These are phyloP conservation scores for Trichosporon inkin DNA, from an alignment of 1,284 basidiomycete species.

Conservation along the genomic window DNA sequence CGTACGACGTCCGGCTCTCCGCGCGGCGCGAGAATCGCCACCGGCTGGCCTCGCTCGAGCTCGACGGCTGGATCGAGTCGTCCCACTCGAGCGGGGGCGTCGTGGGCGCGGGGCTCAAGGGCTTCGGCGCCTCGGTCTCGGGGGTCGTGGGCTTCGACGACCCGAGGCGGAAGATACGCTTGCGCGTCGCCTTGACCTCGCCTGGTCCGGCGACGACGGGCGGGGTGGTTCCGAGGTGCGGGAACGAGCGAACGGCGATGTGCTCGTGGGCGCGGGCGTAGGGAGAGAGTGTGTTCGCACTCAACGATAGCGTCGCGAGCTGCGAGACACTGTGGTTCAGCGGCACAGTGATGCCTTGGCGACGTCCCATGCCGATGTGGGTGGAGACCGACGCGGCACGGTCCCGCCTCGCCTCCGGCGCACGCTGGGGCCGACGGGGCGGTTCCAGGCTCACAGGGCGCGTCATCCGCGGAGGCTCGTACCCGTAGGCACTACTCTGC, in stretches of 20 bases:
- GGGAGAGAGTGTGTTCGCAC: conserved; percentile 84
- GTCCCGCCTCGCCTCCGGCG: not conserved
- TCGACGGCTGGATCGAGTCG: conserved; percentile 14
- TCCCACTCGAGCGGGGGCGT: conserved; percentile 24
- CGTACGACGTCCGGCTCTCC: conserved; percentile 26
- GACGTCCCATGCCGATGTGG: not conserved
- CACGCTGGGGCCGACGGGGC: not conserved
- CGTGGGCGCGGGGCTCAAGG: not conserved
- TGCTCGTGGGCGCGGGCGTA: conserved; percentile 83
- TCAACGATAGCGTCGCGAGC: conserved; percentile 73
- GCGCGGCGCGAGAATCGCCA: conserved; percentile 6
- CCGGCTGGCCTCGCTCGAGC: conserved; percentile 17
- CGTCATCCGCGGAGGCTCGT: not conserved
- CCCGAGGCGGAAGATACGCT: conserved; percentile 67
- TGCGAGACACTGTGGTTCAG: conserved; percentile 75
- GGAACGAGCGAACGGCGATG: conserved; percentile 81
- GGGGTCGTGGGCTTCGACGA: conserved; percentile 31
- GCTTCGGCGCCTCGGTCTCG: conserved; percentile 4
- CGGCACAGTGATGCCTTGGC: conserved; percentile 59
- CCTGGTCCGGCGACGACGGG: conserved; percentile 23
- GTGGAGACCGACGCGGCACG: not conserved
- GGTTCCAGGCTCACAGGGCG: not conserved
- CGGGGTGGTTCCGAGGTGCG: conserved; percentile 51
- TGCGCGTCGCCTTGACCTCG: conserved; percentile 67
- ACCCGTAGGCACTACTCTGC: not conserved